A percentile compares a stretch with the other conserved stretches of the same genome.
phyloP scores from a whole-genome alignment of 2,329 filamentous ascomycete genomes.

The Lachnellula subtilissima region DNA sequence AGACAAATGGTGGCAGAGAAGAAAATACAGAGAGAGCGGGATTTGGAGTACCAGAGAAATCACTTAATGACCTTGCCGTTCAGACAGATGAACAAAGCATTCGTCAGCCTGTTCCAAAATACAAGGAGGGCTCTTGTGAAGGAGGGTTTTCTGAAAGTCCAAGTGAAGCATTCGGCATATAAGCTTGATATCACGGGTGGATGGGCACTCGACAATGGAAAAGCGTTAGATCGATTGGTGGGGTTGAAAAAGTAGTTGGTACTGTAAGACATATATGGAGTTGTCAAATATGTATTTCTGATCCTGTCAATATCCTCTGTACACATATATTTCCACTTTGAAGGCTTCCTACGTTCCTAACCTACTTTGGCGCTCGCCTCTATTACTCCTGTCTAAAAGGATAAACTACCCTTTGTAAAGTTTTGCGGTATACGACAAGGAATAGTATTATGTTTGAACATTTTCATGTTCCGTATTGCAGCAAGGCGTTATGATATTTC shows the following conservation, averaged over 20 bases:
- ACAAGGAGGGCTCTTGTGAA: slow-evolving; percentile 49
- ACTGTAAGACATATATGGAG: not conserved
- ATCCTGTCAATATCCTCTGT: no score
- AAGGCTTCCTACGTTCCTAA: no score
- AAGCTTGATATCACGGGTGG: slow-evolving; percentile 55
- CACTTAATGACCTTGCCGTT: slow-evolving; percentile 56
- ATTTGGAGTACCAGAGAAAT: slow-evolving; percentile 45
- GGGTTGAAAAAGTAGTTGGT: slow-evolving; percentile 22
- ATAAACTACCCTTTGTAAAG: no score
- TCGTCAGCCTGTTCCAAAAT: slow-evolving; percentile 40
- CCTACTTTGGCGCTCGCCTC: no score
- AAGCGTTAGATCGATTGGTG: slow-evolving; percentile 52
- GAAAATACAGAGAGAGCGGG: slow-evolving; percentile 24
- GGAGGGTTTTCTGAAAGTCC: slow-evolving; percentile 51
- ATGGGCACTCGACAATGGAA: slow-evolving; percentile 55
- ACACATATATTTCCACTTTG: no score
- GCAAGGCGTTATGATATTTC: no score
- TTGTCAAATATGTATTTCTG: no score
- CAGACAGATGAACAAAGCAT: slow-evolving; percentile 42
- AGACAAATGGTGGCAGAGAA: slow-evolving; percentile 35
- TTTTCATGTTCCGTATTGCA: no score
- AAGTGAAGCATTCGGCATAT: slow-evolving; percentile 44
- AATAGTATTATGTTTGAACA: no score
- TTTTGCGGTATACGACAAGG: no score
- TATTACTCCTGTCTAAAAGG: no score